Evolutionary conservation across 2,329 filamentous ascomycete species (phyloP).

Genomic region (Scopulariopsis brevicaulis): DNA sequence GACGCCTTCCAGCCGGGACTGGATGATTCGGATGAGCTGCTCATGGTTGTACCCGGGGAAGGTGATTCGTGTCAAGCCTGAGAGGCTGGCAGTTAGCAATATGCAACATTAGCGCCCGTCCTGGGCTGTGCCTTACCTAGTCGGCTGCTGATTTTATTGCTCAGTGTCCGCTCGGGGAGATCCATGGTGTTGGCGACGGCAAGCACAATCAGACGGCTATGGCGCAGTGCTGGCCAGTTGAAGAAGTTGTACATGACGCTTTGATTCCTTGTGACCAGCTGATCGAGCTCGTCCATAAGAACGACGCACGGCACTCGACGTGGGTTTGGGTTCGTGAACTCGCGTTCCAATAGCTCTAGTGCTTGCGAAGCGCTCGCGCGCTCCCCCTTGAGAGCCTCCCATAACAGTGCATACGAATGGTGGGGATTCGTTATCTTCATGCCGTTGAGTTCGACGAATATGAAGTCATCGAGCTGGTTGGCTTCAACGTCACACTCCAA

Average conservation of each 20-base stretch:
- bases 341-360: slow-evolving; percentile 77
- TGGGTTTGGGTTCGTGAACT: slow-evolving; percentile 86
- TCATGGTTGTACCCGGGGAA: slow-evolving; percentile 97
- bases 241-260: slow-evolving; percentile 99
- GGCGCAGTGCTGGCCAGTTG: slow-evolving; percentile 90
- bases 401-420: slow-evolving; percentile 87
- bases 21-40: slow-evolving; percentile 94
- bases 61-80: slow-evolving; percentile 78
- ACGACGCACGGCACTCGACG: slow-evolving; percentile 91
- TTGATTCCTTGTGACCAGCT: slow-evolving; percentile 95
- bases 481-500: slow-evolving; percentile 78
- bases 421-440: slow-evolving; percentile 99
- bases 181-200: slow-evolving; percentile 99
- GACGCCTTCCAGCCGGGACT: slow-evolving; percentile 82
- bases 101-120: background rate
- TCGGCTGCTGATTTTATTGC: slow-evolving; percentile 96
- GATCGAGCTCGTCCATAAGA: slow-evolving; percentile 95
- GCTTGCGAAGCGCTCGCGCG: slow-evolving; percentile 87
- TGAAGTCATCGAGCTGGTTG: slow-evolving; percentile 95
- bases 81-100: background rate
- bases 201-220: slow-evolving; percentile 88
- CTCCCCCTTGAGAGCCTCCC: slow-evolving; percentile 92
- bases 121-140: slow-evolving; percentile 34
- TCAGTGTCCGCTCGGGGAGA: slow-evolving; percentile 85
- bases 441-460: slow-evolving; percentile 98